phyloP scores from a whole-genome alignment of 2,329 filamentous ascomycete genomes.

The Tolypocladium inflatum region DNA sequence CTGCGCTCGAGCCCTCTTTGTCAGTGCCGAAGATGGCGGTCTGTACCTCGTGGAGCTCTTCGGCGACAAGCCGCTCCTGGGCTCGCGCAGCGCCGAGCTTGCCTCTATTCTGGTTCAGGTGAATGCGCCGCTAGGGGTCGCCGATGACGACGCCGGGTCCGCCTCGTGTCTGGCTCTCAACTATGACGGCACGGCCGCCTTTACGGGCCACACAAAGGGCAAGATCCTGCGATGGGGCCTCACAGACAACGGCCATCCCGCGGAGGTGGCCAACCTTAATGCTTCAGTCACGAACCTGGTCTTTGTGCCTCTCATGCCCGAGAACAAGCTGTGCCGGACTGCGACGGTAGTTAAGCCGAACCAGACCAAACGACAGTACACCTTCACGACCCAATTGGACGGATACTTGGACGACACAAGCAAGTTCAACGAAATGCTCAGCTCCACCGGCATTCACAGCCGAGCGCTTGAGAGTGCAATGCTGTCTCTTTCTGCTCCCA shows the following conservation, averaged over 20 bases:
- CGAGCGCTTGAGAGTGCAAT: conserved; percentile 41
- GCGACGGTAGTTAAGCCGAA: conserved; percentile 72
- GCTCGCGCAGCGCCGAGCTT: conserved; percentile 39
- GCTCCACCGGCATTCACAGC: conserved; percentile 35
- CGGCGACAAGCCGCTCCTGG: conserved; percentile 44
- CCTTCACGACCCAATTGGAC: conserved; percentile 55
- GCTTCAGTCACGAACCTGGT: conserved; percentile 73
- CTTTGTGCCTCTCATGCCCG: conserved; percentile 55
- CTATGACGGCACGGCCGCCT: conserved; percentile 70
- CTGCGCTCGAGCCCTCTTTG: conserved; percentile 72
- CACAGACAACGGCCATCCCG: conserved; percentile 56
- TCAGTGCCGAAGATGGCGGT: conserved; percentile 70
- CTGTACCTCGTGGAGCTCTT: conserved; percentile 72
- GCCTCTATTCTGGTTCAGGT: conserved; percentile 49
- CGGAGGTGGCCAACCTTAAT: conserved; percentile 62
- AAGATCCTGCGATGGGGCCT: conserved; percentile 76
- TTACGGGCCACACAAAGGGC: conserved; percentile 75
- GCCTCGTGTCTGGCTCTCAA: conserved; percentile 62
- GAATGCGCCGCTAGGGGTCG: conserved; percentile 42
- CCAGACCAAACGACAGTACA: conserved; percentile 55
- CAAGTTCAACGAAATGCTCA: conserved; percentile 35
- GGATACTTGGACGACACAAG: conserved; percentile 27
- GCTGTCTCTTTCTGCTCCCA: conserved; percentile 27
- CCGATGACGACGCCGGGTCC: conserved; percentile 53
- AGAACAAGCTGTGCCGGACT: conserved; percentile 33